These are phyloP conservation scores for Xanthoparmelia taractica DNA, from an alignment of 495 filamentous ascomycete species.

Conservation along the genomic window DNA sequence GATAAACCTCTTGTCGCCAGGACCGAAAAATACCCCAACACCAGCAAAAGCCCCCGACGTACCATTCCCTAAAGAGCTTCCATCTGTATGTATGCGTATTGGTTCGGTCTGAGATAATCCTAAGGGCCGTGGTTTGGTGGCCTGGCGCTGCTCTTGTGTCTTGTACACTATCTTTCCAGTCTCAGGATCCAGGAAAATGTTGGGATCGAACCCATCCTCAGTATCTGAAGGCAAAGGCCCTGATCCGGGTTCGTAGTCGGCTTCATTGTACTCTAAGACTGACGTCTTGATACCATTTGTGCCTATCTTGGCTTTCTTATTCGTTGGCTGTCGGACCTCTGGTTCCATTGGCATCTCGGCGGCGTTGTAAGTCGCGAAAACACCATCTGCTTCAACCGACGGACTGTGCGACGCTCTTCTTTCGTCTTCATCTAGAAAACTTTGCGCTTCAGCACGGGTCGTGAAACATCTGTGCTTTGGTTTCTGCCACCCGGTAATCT, in stretches of 20 bases:
- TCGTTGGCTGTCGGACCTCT: slow-evolving; percentile 6
- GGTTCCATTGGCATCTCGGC: slow-evolving; percentile 3
- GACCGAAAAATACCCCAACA: slow-evolving; percentile 81
- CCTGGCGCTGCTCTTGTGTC: slow-evolving; percentile 39
- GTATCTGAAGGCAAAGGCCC: slow-evolving; percentile 48
- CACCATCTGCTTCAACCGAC: slow-evolving; percentile 27
- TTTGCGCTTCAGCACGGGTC: slow-evolving; percentile 69
- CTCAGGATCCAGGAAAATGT: slow-evolving; percentile 46
- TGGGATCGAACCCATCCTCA: slow-evolving; percentile 57
- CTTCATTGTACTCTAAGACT: slow-evolving; percentile 29
- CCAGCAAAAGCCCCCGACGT: slow-evolving; percentile 62
- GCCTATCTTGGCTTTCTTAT: slow-evolving; percentile 37
- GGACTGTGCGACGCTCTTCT: slow-evolving; percentile 14
- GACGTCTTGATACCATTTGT: slow-evolving; percentile 29
- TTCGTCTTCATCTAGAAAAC: slow-evolving; percentile 53
- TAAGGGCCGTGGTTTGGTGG: slow-evolving; percentile 36
- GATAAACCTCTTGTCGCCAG: slow-evolving; percentile 57
- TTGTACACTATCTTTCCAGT: slow-evolving; percentile 57
- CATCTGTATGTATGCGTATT: slow-evolving; percentile 81
- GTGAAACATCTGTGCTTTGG: slow-evolving; percentile 77
- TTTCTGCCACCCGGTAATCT: slow-evolving; percentile 67
- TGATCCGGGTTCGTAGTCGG: slow-evolving; percentile 44
- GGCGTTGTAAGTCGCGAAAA: slow-evolving; percentile 13
- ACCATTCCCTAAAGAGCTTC: slow-evolving; percentile 74
- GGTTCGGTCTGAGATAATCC: slow-evolving; percentile 40